These are phyloP conservation scores for Blastomyces gilchristii DNA, from an alignment of 2,329 filamentous ascomycete genomes.

Conservation along the genomic window DNA sequence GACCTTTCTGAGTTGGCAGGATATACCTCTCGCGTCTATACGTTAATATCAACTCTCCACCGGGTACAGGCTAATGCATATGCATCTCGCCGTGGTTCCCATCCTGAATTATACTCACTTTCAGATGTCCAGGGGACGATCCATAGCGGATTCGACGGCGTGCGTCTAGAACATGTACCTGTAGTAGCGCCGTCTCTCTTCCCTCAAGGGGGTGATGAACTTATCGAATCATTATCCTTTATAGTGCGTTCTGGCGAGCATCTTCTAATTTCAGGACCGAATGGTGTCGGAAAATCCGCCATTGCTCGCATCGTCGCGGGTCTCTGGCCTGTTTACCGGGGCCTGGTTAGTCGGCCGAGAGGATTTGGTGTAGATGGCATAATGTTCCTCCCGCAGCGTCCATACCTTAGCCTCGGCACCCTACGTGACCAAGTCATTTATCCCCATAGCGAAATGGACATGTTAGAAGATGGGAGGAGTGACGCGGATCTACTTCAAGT, in stretches of 20 bases:
- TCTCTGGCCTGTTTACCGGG: slow-evolving; percentile 91
- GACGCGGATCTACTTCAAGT: slow-evolving; percentile 70
- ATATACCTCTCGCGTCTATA: slow-evolving; percentile 92
- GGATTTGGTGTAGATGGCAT: slow-evolving; percentile 75
- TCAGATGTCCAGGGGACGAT: slow-evolving; percentile 88
- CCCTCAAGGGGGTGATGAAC: slow-evolving; percentile 82
- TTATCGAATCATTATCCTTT: slow-evolving; percentile 79
- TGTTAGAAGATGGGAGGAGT: slow-evolving; percentile 67
- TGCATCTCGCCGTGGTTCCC: slow-evolving; percentile 53
- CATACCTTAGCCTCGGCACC: slow-evolving; percentile 85
- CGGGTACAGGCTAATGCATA: slow-evolving; percentile 88
- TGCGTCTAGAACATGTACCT: slow-evolving; percentile 85
- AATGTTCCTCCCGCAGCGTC: slow-evolving; percentile 94
- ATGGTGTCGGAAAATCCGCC: slow-evolving; percentile 86
- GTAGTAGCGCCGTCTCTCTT: slow-evolving; percentile 81
- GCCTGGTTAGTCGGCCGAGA: slow-evolving; percentile 79
- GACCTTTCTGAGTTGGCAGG: slow-evolving; percentile 91
- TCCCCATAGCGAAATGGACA: slow-evolving; percentile 86
- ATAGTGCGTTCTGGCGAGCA: slow-evolving; percentile 87
- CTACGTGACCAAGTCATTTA: slow-evolving; percentile 96
- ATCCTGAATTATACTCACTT: slow-evolving; percentile 74
- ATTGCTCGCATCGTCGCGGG: slow-evolving; percentile 82
- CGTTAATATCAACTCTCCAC: slow-evolving; percentile 86
- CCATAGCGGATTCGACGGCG: slow-evolving; percentile 89
- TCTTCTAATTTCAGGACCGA: slow-evolving; percentile 85